A percentile compares a stretch with the other conserved stretches of the same genome.
Evolutionary conservation across 2,329 filamentous ascomycete genomes (phyloP).

Genomic region (Aspergillus persii): DNA sequence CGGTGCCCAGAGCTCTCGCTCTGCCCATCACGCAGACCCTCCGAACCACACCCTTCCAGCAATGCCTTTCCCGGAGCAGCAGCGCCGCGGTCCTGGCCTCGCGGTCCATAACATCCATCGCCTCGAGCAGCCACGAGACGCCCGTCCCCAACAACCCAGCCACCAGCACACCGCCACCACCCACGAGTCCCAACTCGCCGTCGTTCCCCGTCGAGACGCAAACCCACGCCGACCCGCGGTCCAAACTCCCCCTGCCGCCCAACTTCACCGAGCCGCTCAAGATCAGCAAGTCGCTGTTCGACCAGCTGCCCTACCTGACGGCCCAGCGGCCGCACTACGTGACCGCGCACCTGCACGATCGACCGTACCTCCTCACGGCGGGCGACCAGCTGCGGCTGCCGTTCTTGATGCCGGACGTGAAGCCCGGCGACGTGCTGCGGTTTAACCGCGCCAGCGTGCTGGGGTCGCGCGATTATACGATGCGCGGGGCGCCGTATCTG

Average conservation of each 20-base stretch:
- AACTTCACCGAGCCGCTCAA: constrained; percentile 38
- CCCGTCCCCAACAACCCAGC: constrained; percentile 1
- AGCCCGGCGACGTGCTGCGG: constrained; percentile 79
- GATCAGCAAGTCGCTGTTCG: constrained; percentile 41
- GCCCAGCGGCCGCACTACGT: constrained; percentile 49
- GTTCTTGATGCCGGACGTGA: constrained; percentile 72
- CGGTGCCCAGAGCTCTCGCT: constrained; percentile 9
- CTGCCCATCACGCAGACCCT: constrained; percentile 9
- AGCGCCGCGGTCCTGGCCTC: background rate
- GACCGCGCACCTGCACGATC: constrained; percentile 47
- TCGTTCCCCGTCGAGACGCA: constrained; percentile 20
- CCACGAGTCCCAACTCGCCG: constrained; percentile 15
- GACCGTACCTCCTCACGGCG: constrained; percentile 52
- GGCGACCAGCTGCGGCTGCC: constrained; percentile 76
- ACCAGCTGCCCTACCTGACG: constrained; percentile 44
- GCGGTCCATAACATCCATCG: background rate
- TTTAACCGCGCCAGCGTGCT: constrained; percentile 80
- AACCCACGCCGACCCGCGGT: background rate
- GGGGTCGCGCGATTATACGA: constrained; percentile 84
- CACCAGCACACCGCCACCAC: constrained; percentile 13
- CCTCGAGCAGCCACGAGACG: background rate
- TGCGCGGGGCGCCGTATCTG: constrained; percentile 77
- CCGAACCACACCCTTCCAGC: background rate
- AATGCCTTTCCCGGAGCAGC: background rate
- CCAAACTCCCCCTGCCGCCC: constrained; percentile 39